Conservation (phyloP, 345 rosid species). For the Bruguiera gymnorhiza region DNA sequence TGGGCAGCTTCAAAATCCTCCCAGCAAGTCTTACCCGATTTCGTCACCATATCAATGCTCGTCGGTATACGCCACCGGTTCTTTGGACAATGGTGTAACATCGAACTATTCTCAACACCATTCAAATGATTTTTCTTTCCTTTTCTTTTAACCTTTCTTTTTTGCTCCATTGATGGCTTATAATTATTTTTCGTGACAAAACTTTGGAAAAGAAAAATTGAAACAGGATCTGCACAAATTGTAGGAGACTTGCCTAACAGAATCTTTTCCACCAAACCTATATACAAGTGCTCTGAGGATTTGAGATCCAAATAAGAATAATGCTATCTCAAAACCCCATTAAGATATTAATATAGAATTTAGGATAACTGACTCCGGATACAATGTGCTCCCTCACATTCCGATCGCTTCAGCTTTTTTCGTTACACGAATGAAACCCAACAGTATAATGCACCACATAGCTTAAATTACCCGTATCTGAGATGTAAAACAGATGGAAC, state of each 20-base stretch:
- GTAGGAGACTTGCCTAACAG: not conserved
- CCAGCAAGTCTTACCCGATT: slow-evolving; percentile 57
- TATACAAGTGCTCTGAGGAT: slow-evolving; percentile 17
- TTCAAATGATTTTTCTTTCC: too few relatives aligned
- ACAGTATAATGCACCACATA: slow-evolving; percentile 7
- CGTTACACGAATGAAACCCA: slow-evolving; percentile 8
- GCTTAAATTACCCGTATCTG: not conserved
- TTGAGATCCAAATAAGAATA: not conserved
- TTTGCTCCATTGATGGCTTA: not conserved
- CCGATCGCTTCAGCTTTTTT: not conserved
- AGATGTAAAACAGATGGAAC: not conserved
- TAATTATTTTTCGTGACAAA: not conserved
- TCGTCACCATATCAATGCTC: slow-evolving; percentile 62
- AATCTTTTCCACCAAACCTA: not conserved
- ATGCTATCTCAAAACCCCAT: slow-evolving; percentile 18
- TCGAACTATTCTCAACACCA: too few relatives aligned
- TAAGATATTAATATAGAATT: slow-evolving; percentile 12
- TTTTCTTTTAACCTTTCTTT: too few relatives aligned
- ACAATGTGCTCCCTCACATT: too few relatives aligned
- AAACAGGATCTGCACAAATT: not conserved
- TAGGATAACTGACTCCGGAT: not conserved
- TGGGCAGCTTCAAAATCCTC: slow-evolving; percentile 61
- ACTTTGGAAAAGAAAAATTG: not conserved
- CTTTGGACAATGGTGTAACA: slow-evolving; percentile 25
- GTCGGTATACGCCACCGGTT: slow-evolving; percentile 46